phyloP scores from a whole-genome alignment of 495 filamentous ascomycete species.

The Hypoxylon fuscum region DNA sequence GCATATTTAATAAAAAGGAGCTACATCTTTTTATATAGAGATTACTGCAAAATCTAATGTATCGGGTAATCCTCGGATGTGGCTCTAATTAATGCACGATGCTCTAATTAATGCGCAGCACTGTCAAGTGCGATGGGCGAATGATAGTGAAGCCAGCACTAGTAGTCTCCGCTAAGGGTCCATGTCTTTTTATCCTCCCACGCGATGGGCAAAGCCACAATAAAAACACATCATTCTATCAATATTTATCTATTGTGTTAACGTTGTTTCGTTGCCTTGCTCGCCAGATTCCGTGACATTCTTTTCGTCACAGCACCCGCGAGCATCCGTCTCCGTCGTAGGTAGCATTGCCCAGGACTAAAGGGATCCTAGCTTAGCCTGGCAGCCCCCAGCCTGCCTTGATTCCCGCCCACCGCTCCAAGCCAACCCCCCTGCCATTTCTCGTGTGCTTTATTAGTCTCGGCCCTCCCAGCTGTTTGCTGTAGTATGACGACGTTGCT shows the following conservation, averaged over 20 bases:
- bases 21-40: too few relatives aligned
- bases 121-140: too few relatives aligned
- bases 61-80: too few relatives aligned
- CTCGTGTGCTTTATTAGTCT: slow-evolving; percentile 34
- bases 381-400: slow-evolving; percentile 38
- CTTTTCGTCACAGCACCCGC: slow-evolving; percentile 23
- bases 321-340: slow-evolving; percentile 17
- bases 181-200: background rate
- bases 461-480: slow-evolving; percentile 26
- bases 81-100: too few relatives aligned
- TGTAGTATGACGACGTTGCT: slow-evolving; percentile 61
- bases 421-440: slow-evolving; percentile 38
- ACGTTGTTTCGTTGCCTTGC: slow-evolving; percentile 10
- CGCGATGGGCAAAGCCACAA: slow-evolving; percentile 29
- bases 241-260: slow-evolving; percentile 4
- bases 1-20: background rate
- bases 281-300: slow-evolving; percentile 34
- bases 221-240: slow-evolving; percentile 13
- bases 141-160: too few relatives aligned
- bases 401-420: slow-evolving; percentile 40
- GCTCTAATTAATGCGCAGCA: too few relatives aligned
- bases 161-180: slow-evolving; percentile 3
- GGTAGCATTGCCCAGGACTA: slow-evolving; percentile 30
- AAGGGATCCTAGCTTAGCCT: slow-evolving; percentile 35
- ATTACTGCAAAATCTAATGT: too few relatives aligned